Conservation (phyloP, 1,284 basidiomycete species). For the Malassezia vespertilionis region DNA sequence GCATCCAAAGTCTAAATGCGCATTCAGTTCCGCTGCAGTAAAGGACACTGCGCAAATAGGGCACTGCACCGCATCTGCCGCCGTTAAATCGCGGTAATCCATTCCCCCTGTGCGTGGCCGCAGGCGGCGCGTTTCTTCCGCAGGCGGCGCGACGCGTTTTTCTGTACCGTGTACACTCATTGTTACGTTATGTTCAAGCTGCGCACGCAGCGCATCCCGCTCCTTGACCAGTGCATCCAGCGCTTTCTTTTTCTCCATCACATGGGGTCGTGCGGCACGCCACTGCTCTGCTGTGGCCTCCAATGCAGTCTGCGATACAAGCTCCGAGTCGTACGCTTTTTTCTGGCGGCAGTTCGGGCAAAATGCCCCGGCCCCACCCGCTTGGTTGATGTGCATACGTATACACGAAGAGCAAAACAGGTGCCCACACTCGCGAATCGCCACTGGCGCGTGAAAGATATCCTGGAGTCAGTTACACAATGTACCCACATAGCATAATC, state of each 20-base stretch:
- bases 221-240: neutral
- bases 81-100: slow-evolving; percentile 12
- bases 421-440: slow-evolving; percentile 35
- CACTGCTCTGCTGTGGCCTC: slow-evolving; percentile 35
- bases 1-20: slow-evolving; percentile 34
- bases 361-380: slow-evolving; percentile 28
- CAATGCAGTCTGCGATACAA: slow-evolving; percentile 30
- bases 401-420: slow-evolving; percentile 43
- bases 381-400: slow-evolving; percentile 42
- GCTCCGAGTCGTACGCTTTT: slow-evolving; percentile 38
- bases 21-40: slow-evolving; percentile 30
- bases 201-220: neutral
- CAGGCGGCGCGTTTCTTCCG: neutral
- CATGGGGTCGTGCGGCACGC: slow-evolving; percentile 18
- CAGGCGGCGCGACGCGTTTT: neutral
- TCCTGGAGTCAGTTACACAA: slow-evolving; percentile 18
- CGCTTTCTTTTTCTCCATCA: slow-evolving; percentile 2
- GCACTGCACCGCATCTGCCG: slow-evolving; percentile 24
- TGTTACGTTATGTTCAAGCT: neutral
- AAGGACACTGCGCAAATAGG: slow-evolving; percentile 35
- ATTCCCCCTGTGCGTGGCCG: neutral
- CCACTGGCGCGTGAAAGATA: slow-evolving; percentile 38
- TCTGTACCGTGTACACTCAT: neutral
- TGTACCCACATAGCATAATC: slow-evolving; percentile 32
- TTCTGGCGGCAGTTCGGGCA: slow-evolving; percentile 43